Evolutionary conservation across 306 rosid species (phyloP).

Genomic region (cucumber (Cucumis sativus)): DNA sequence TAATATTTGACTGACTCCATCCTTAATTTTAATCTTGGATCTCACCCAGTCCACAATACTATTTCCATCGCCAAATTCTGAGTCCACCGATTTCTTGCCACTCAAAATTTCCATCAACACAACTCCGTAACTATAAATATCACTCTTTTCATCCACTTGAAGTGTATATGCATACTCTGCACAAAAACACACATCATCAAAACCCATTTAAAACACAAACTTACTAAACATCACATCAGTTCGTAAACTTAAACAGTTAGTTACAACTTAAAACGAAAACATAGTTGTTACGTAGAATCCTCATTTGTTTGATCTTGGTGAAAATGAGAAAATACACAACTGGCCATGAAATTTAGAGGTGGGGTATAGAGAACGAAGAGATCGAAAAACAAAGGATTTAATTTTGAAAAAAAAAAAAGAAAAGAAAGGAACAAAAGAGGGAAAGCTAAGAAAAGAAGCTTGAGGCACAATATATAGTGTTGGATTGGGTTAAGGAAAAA

Average conservation of each 20-base stretch:
- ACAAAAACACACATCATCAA: neutral
- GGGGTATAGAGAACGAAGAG: neutral
- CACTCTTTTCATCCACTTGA: constrained; percentile 94
- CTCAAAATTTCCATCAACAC: constrained; percentile 68
- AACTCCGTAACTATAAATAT: constrained; percentile 77
- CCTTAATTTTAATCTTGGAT: constrained; percentile 40
- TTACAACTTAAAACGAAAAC: too few species aligned
- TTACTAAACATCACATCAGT: too few species aligned
- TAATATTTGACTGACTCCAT: constrained; percentile 37
- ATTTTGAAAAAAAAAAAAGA: neutral
- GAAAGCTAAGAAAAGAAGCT: neutral
- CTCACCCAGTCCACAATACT: constrained; percentile 85
- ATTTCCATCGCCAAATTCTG: constrained; percentile 81
- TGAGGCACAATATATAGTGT: neutral
- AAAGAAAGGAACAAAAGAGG: neutral
- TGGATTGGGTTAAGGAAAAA: neutral
- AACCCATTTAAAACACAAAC: too few species aligned
- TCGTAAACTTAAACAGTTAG: too few species aligned
- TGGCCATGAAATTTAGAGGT: neutral
- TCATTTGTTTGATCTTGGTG: neutral
- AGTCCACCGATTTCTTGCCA: constrained; percentile 48
- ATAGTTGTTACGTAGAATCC: too few species aligned
- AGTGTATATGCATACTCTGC: constrained; percentile 88
- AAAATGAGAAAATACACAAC: neutral
- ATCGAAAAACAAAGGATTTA: neutral